Percentiles rank a stretch among this genome's conserved stretches.
These are phyloP conservation scores for Ogataea paraovalis DNA, from an alignment of 805 yeast species.

Conservation along the genomic window DNA sequence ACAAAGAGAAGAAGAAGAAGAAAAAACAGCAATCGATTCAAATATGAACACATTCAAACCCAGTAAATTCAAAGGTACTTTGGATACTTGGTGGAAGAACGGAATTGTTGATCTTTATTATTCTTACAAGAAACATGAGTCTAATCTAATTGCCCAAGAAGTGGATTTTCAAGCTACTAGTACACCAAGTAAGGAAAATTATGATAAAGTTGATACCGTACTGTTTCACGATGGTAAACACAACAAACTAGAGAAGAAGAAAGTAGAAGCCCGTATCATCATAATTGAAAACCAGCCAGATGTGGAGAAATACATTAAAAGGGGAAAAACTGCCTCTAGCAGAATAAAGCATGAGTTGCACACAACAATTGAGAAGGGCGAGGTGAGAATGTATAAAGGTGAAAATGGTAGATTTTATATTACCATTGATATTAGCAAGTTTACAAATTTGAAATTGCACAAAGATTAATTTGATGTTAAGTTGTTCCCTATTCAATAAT, in stretches of 20 bases:
- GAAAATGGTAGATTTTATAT: conserved; percentile 17
- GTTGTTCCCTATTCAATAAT: too few relatives aligned
- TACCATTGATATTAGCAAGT: conserved; percentile 19
- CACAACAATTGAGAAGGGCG: conserved; percentile 17
- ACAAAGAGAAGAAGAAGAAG: too few relatives aligned
- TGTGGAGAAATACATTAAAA: conserved; percentile 11
- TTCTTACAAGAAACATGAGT: background rate
- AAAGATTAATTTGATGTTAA: background rate
- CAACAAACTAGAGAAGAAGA: conserved; percentile 3
- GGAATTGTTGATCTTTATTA: background rate
- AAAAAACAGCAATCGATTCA: too few relatives aligned
- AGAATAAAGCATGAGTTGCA: conserved; percentile 17
- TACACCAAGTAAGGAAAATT: background rate
- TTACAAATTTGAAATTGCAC: conserved; percentile 6
- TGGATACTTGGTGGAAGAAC: background rate
- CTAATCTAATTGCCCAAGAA: background rate
- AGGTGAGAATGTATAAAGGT: conserved; percentile 14
- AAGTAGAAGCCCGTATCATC: conserved; percentile 17
- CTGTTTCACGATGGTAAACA: background rate
- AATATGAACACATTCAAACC: background rate
- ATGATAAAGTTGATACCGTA: background rate
- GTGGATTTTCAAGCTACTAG: background rate
- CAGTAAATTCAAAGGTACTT: background rate
- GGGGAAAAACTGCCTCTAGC: conserved; percentile 15
- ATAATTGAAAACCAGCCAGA: conserved; percentile 22